Conservation (phyloP, 129 eudicot species). For the Centaurea solstitialis region DNA sequence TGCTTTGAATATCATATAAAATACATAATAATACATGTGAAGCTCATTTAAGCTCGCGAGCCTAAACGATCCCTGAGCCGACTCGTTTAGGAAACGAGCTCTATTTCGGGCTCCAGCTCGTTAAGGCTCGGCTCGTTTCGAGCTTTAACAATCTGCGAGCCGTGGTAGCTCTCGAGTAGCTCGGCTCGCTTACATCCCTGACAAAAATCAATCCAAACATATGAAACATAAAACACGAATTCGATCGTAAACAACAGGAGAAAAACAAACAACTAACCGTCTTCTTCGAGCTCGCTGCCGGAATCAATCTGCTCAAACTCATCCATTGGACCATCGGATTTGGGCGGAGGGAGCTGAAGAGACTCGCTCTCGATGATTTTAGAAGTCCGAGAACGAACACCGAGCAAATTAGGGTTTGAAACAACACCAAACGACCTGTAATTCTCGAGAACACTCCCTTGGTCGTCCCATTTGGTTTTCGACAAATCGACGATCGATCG, state of each 20-base stretch:
- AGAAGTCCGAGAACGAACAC: constrained; percentile 66
- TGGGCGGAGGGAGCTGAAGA: constrained; percentile 63
- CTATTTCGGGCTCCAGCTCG: too few relatives aligned
- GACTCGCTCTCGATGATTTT: constrained; percentile 64
- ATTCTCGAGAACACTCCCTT: constrained; percentile 74
- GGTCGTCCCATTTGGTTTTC: constrained; percentile 76
- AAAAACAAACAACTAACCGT: constrained; percentile 53
- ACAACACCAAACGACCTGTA: constrained; percentile 86
- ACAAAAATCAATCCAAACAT: background rate
- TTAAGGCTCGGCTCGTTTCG: too few relatives aligned
- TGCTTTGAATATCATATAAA: too few relatives aligned
- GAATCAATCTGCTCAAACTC: constrained; percentile 65
- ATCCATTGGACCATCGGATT: constrained; percentile 35
- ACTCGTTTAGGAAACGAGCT: too few relatives aligned
- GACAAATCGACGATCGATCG: constrained; percentile 41
- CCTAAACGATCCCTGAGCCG: too few relatives aligned
- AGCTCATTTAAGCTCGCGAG: too few relatives aligned
- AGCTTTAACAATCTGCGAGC: too few relatives aligned
- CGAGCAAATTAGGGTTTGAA: constrained; percentile 82
- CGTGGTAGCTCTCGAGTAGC: too few relatives aligned
- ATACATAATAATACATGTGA: too few relatives aligned
- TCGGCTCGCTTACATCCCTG: too few relatives aligned
- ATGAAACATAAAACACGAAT: background rate
- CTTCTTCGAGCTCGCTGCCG: constrained; percentile 96
- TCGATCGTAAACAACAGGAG: background rate